Conservation (phyloP, 2,329 filamentous ascomycete species). For the Metarhizium rileyi region DNA sequence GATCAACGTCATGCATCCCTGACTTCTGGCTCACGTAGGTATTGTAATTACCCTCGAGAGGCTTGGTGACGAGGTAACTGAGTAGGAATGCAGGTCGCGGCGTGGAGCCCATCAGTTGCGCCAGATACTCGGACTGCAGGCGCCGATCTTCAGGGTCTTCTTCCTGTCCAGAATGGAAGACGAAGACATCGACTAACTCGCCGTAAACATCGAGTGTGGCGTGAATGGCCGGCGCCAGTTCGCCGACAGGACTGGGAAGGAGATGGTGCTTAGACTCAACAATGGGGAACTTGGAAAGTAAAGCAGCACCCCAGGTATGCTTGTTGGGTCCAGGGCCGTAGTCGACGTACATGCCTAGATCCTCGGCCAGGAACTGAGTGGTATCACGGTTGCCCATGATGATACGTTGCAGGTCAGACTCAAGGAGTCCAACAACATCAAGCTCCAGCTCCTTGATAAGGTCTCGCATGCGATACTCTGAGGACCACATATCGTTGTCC, state of each 20-base stretch:
- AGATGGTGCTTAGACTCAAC: conserved; percentile 94
- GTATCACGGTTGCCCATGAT: conserved; percentile 99
- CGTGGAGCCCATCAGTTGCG: conserved; percentile 77
- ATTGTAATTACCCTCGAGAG: conserved; percentile 89
- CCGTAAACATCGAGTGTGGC: conserved; percentile 94
- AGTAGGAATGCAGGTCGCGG: conserved; percentile 75
- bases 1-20: conserved; percentile 93
- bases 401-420: conserved; percentile 89
- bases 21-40: conserved; percentile 80
- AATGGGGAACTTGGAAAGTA: conserved; percentile 96
- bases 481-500: conserved; percentile 98
- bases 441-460: conserved; percentile 88
- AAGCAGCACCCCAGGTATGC: conserved; percentile 90
- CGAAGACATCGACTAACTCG: conserved; percentile 81
- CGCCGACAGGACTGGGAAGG: conserved; percentile 84
- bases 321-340: conserved; percentile 97
- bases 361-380: conserved; percentile 89
- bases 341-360: conserved; percentile 97
- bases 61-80: conserved; percentile 86
- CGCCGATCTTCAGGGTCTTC: conserved; percentile 89
- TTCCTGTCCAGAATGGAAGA: conserved; percentile 98
- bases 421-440: conserved; percentile 92
- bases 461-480: conserved; percentile 86
- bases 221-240: conserved; percentile 90
- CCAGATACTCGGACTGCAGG: conserved; percentile 76